Evolutionary conservation across 257 asterid species (phyloP).

Genomic region (Solanum virginianum): DNA sequence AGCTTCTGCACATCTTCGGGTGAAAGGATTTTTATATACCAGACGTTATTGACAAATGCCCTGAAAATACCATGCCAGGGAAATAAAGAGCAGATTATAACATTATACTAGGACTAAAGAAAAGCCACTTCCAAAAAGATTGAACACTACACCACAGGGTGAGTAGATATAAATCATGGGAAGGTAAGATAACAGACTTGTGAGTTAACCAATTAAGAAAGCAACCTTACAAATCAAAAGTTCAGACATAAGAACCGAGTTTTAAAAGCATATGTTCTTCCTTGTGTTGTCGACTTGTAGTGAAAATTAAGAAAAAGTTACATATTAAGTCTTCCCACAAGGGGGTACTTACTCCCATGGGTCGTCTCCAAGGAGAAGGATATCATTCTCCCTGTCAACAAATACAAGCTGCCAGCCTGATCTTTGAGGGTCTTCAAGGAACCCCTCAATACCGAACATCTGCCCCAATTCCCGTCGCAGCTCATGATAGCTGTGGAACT

Average conservation of each 20-base stretch:
- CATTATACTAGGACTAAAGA: neutral
- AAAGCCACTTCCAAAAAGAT: neutral
- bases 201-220: neutral
- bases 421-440: slow-evolving; percentile 96
- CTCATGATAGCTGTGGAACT: slow-evolving; percentile 93
- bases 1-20: slow-evolving; percentile 77
- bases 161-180: neutral
- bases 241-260: neutral
- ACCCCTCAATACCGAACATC: slow-evolving; percentile 88
- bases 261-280: neutral
- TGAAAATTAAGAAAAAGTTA: neutral
- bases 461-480: slow-evolving; percentile 80
- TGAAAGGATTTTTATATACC: slow-evolving; percentile 93
- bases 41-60: slow-evolving; percentile 83
- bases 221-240: neutral
- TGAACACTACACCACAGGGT: neutral
- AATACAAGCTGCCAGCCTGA: slow-evolving; percentile 99
- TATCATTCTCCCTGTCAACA: slow-evolving; percentile 96
- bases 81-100: neutral
- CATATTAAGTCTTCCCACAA: neutral
- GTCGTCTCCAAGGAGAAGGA: slow-evolving; percentile 99
- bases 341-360: slow-evolving; percentile 84
- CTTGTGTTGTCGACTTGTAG: neutral
- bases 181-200: neutral
- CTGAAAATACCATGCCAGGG: slow-evolving; percentile 20